Evolutionary conservation across 352 stramenopile species (phyloP).

Genomic region (Globisporangium sylvaticum): DNA sequence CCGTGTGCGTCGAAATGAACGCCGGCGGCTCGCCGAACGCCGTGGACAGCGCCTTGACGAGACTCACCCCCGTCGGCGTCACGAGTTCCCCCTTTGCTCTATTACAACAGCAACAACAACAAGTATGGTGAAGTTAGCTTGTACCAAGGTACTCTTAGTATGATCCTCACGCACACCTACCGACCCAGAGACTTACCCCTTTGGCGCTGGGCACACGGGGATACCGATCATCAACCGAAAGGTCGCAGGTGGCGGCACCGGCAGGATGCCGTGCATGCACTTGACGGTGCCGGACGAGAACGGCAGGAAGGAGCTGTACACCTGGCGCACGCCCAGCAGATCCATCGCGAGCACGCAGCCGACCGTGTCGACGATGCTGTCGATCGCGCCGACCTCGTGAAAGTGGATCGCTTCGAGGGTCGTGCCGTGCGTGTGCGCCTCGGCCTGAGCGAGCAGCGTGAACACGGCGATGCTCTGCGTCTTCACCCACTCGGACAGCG

Average conservation of each 20-base stretch:
- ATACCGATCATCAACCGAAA: conserved; percentile 93
- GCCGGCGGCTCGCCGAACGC: conserved; percentile 72
- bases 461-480: conserved; percentile 90
- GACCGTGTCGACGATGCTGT: conserved; percentile 97
- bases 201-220: conserved; percentile 89
- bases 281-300: conserved; percentile 93
- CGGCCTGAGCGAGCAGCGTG: conserved; percentile 88
- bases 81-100: conserved; percentile 91
- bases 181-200: conserved; percentile 34
- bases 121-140: not conserved
- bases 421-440: conserved; percentile 93
- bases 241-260: conserved; percentile 93
- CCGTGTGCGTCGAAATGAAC: conserved; percentile 73
- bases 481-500: conserved; percentile 87
- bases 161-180: not conserved
- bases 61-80: conserved; percentile 93
- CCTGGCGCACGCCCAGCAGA: conserved; percentile 86
- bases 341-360: conserved; percentile 92
- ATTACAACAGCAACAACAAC: not conserved
- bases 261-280: conserved; percentile 94
- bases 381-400: conserved; percentile 96
- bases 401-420: conserved; percentile 94
- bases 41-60: conserved; percentile 87
- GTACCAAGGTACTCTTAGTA: not conserved
- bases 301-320: conserved; percentile 78